Evolutionary conservation across 139 green algal species (phyloP).

Genomic region (Pleodorina starrii): DNA sequence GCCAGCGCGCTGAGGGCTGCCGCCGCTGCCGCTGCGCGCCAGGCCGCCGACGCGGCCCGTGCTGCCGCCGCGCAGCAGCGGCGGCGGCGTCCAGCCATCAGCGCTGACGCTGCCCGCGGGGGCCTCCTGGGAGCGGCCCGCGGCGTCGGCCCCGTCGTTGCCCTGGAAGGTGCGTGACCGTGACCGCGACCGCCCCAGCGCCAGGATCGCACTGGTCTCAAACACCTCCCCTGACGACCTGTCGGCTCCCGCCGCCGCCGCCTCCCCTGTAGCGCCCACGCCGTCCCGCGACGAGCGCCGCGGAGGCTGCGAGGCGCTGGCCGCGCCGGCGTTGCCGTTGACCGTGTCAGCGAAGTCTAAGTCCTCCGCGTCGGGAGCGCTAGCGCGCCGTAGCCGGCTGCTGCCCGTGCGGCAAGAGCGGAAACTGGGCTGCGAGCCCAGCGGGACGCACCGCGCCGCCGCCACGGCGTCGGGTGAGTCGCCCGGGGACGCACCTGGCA

Average conservation of each 20-base stretch:
- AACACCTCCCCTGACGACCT: not conserved
- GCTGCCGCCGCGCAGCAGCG: slow-evolving; percentile 2
- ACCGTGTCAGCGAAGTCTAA: not conserved
- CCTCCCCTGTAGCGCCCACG: not conserved
- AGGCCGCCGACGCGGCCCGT: not conserved
- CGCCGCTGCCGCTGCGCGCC: not conserved
- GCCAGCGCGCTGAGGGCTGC: not conserved
- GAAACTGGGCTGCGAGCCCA: slow-evolving; percentile 28
- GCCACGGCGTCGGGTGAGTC: not conserved
- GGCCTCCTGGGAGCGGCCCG: not conserved
- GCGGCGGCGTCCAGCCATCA: not conserved
- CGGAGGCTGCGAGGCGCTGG: too few relatives aligned
- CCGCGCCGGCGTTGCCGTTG: not conserved
- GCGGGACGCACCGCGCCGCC: not conserved
- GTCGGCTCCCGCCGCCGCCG: not conserved
- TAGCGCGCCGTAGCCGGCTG: slow-evolving; percentile 27
- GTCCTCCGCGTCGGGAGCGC: not conserved
- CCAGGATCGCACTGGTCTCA: not conserved
- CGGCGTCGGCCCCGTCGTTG: not conserved
- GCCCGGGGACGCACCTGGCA: not conserved
- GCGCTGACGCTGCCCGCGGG: not conserved
- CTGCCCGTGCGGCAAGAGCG: not conserved
- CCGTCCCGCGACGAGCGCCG: too few relatives aligned
- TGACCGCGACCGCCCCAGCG: not conserved
- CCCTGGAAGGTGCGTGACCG: not conserved